Conservation (phyloP, 495 filamentous ascomycete species). For the Penicillium bialowiezense region DNA sequence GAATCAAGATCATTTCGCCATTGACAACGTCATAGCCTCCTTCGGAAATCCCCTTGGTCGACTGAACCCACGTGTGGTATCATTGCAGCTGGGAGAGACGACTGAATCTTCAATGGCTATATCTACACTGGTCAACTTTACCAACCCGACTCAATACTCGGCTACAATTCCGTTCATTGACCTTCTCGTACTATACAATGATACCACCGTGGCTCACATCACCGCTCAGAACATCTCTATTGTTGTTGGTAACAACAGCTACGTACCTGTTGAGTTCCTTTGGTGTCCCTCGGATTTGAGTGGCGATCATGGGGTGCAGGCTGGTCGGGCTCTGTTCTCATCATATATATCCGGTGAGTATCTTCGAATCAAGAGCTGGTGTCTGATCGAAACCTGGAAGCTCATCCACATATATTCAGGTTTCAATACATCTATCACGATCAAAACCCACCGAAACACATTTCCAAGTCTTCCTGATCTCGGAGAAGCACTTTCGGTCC, state of each 20-base stretch:
- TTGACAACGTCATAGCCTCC: conserved; percentile 34
- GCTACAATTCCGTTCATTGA: conserved; percentile 75
- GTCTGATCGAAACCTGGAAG: not conserved
- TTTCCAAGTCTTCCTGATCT: conserved; percentile 73
- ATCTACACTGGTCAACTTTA: conserved; percentile 69
- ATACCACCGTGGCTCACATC: conserved; percentile 70
- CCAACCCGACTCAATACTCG: conserved; percentile 85
- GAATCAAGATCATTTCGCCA: conserved; percentile 13
- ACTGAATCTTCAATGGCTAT: conserved; percentile 65
- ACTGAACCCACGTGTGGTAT: conserved; percentile 59
- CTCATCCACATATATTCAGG: conserved; percentile 34
- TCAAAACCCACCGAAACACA: conserved; percentile 64
- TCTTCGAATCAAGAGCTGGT: not conserved
- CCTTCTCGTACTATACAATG: conserved; percentile 70
- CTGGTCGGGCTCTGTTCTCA: conserved; percentile 72
- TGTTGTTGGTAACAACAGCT: conserved; percentile 65
- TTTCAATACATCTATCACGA: conserved; percentile 71
- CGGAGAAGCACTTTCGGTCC: conserved; percentile 65
- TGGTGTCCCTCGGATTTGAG: conserved; percentile 69
- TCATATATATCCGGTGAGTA: conserved; percentile 77
- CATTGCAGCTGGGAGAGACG: conserved; percentile 66
- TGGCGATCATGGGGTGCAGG: conserved; percentile 54
- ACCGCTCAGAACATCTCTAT: conserved; percentile 59
- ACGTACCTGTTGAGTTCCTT: conserved; percentile 62
- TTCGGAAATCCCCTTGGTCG: conserved; percentile 45